phyloP scores from a whole-genome alignment of 2,329 filamentous ascomycete genomes.

The Nemania bipapillata region DNA sequence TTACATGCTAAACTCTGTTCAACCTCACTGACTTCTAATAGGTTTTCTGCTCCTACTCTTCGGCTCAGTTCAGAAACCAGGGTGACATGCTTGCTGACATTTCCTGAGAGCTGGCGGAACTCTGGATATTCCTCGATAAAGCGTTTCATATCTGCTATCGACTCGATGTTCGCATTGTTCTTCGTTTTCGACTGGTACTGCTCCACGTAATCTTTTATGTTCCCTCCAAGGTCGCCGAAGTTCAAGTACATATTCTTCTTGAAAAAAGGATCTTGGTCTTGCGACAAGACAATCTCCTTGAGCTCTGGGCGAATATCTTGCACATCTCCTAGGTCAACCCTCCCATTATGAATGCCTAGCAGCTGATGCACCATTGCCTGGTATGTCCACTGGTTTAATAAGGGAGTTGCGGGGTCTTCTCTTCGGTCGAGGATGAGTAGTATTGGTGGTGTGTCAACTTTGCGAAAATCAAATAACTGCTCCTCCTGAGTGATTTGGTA shows the following conservation, averaged over 20 bases:
- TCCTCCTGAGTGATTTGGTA: conserved; percentile 96
- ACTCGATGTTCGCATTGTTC: conserved; percentile 93
- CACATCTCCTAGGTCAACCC: conserved; percentile 85
- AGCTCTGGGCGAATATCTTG: conserved; percentile 87
- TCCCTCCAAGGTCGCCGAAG: conserved; percentile 93
- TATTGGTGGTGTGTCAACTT: conserved; percentile 93
- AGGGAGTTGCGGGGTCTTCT: conserved; percentile 92
- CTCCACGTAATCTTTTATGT: conserved; percentile 98
- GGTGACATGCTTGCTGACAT: conserved; percentile 98
- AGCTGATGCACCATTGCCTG: conserved; percentile 99
- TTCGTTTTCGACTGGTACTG: conserved; percentile 99
- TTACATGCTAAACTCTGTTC: conserved; percentile 97
- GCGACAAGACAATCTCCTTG: conserved; percentile 92
- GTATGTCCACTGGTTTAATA: conserved; percentile 98
- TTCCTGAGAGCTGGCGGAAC: conserved; percentile 94
- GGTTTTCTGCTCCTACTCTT: conserved; percentile 82
- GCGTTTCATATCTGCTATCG: conserved; percentile 97
- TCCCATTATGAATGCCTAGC: conserved; percentile 92
- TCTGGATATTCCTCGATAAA: conserved; percentile 99
- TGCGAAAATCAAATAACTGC: conserved; percentile 94
- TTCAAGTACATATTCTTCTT: conserved; percentile 99
- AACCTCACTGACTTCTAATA: conserved; percentile 96
- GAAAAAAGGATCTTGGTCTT: conserved; percentile 98
- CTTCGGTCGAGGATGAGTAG: conserved; percentile 88
- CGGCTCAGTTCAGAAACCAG: conserved; percentile 92